Percentiles rank a stretch among this genome's conserved stretches.
Conservation (phyloP, 2,329 filamentous ascomycete species). For the Ploettnerulaceae sp. region DNA sequence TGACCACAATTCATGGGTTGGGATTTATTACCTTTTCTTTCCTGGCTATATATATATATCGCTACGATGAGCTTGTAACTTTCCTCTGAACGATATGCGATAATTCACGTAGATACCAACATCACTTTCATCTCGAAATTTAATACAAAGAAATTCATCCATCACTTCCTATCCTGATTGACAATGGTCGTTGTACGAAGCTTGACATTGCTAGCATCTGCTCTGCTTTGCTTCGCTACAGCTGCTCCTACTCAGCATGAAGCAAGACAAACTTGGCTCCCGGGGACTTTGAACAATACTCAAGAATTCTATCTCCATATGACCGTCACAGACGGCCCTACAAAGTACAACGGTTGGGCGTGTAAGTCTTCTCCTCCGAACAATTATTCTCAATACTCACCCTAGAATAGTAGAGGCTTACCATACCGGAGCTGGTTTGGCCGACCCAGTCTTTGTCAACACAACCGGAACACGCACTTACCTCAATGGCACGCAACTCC, state of each 20-base stretch:
- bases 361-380: slow-evolving; percentile 9
- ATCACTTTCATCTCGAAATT: no score
- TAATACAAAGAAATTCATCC: no score
- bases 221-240: slow-evolving; percentile 11
- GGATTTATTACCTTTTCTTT: no score
- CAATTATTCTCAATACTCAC: neutral
- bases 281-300: slow-evolving; percentile 25
- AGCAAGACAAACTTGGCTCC: slow-evolving; percentile 14
- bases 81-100: no score
- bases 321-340: slow-evolving; percentile 9
- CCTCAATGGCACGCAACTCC: slow-evolving; percentile 23
- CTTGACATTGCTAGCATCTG: slow-evolving; percentile 1
- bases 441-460: slow-evolving; percentile 23
- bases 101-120: no score
- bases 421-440: slow-evolving; percentile 25
- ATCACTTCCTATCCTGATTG: no score
- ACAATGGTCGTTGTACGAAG: no score
- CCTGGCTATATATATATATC: no score
- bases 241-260: slow-evolving; percentile 11
- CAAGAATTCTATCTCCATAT: slow-evolving; percentile 27
- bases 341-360: slow-evolving; percentile 18
- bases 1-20: no score
- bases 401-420: slow-evolving; percentile 22
- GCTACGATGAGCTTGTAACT: no score
- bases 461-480: slow-evolving; percentile 14